phyloP scores from a whole-genome alignment of 2,329 filamentous ascomycete species.

The Aureobasidium subglaciale region DNA sequence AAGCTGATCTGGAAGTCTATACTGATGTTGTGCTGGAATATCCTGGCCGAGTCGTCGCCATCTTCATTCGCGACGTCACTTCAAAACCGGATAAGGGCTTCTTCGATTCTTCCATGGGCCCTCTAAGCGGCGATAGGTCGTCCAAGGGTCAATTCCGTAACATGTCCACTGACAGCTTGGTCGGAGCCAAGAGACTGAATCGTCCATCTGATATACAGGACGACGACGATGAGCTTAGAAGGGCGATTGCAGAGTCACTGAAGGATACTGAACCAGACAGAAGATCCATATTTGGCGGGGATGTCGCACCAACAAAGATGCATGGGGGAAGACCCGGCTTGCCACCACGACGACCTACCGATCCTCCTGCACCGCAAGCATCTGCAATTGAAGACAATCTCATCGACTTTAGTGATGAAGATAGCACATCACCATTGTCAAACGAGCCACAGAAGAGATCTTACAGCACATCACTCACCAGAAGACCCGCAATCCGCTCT shows the following conservation, averaged over 20 bases:
- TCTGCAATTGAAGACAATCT: constrained; percentile 30
- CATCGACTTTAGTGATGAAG: constrained; percentile 43
- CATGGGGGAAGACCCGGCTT: constrained; percentile 26
- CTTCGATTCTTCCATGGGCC: constrained; percentile 59
- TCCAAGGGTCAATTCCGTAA: constrained; percentile 23
- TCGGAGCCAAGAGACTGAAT: constrained; percentile 26
- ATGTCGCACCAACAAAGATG: constrained; percentile 1
- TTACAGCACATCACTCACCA: neutral
- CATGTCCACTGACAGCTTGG: constrained; percentile 25
- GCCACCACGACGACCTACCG: constrained; percentile 28
- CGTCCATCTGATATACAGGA: constrained; percentile 32
- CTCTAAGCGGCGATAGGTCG: constrained; percentile 24
- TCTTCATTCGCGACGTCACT: constrained; percentile 95
- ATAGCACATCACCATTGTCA: constrained; percentile 21
- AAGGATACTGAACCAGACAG: constrained; percentile 33
- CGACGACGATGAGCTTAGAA: constrained; percentile 41
- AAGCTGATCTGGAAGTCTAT: constrained; percentile 95
- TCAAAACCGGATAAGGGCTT: constrained; percentile 67
- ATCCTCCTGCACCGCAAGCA: constrained; percentile 22
- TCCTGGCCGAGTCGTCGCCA: constrained; percentile 71
- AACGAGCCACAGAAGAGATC: neutral
- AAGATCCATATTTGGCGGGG: constrained; percentile 15
- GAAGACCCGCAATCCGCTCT: neutral
- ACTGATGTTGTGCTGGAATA: constrained; percentile 84
- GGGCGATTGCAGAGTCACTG: constrained; percentile 42